phyloP scores from a whole-genome alignment of 441 rosid species.

The Gossypium schwendimanii region DNA sequence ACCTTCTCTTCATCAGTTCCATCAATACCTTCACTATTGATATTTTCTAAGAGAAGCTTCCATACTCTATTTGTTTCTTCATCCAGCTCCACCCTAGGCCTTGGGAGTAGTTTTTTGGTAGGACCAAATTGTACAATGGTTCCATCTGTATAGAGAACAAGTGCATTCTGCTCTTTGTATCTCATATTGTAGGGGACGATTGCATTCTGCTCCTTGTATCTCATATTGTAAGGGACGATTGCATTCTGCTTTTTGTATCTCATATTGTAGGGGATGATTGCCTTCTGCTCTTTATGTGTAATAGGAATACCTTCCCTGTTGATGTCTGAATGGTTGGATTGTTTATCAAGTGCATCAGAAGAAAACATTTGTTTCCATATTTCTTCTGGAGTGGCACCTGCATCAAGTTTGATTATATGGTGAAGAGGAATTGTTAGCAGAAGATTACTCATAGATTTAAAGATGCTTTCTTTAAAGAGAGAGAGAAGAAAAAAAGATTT shows the following conservation, averaged over 20 bases:
- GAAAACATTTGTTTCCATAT: constrained; percentile 25
- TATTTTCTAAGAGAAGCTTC: constrained; percentile 48
- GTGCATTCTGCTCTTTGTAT: constrained; percentile 28
- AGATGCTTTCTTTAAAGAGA: neutral
- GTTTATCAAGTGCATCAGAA: constrained; percentile 31
- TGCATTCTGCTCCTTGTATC: constrained; percentile 32
- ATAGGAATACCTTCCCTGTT: constrained; percentile 27
- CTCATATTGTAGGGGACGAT: constrained; percentile 36
- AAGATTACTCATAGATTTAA: neutral
- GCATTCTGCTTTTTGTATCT: constrained; percentile 26
- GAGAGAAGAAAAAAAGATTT: neutral
- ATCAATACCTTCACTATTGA: constrained; percentile 49
- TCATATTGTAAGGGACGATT: constrained; percentile 36
- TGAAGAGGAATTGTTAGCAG: constrained; percentile 6
- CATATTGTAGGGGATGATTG: neutral
- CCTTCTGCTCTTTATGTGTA: constrained; percentile 22
- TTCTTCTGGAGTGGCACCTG: constrained; percentile 41
- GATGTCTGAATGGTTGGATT: constrained; percentile 35
- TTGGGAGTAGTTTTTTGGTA: constrained; percentile 29
- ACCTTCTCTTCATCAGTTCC: constrained; percentile 48
- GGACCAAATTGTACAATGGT: constrained; percentile 38
- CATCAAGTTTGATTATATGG: constrained; percentile 21
- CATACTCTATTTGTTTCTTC: constrained; percentile 56
- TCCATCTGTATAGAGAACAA: constrained; percentile 39
- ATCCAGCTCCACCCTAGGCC: constrained; percentile 55